Base-by-base conservation (phyloP, 805 yeast genomes). In the Naumovozyma dairenensis region DNA sequence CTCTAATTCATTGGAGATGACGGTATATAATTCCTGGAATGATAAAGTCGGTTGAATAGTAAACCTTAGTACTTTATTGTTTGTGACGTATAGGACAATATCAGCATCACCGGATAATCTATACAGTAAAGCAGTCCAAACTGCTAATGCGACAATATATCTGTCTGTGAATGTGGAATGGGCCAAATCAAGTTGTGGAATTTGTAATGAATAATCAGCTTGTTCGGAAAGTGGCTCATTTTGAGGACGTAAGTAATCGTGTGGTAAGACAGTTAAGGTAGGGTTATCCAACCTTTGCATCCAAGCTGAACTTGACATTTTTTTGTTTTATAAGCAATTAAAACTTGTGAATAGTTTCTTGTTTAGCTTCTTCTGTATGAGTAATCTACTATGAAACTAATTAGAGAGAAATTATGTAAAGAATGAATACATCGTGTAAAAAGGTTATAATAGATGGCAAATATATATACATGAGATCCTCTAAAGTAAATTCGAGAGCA, bases 51-150 rank as follows among this genome's bases (percentile, higher is more conserved):
- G 74, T 33, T 72, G 69, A 26, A 85, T 62, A 21, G 63, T 63
- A 29, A 81, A 62, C 49, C 95, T 69, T 18, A 84, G 53, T 13
- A 83, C 76, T 43, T 63, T 60, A 26, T 60, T 51, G 5, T 57
- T 57, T 3, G 59, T 45, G 17, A 69, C 57, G 45, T 79, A 86
- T 40, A 89, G 62, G n/a, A 80, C 77, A 32, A 92, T 77, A 49
- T 89, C 96, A 44, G 89, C 96, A 55, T 89, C 97, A 16, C 96
- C 97, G 2, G 96, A 80, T 30, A 84, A 64, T 51, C 97, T 69
- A 58, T 72, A 79, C 25, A 84, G 67, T 37, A 89, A 66, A 1
- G 80, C 74, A 16, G 80, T 73, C 60, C 77, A 82, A 1, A 72
- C 72, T 13, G 94, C 64, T 40, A 84, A 64, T 0, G 77, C 76